phyloP scores from a whole-genome alignment of 805 yeast genomes.

The Jamesozyma spencerorum region DNA sequence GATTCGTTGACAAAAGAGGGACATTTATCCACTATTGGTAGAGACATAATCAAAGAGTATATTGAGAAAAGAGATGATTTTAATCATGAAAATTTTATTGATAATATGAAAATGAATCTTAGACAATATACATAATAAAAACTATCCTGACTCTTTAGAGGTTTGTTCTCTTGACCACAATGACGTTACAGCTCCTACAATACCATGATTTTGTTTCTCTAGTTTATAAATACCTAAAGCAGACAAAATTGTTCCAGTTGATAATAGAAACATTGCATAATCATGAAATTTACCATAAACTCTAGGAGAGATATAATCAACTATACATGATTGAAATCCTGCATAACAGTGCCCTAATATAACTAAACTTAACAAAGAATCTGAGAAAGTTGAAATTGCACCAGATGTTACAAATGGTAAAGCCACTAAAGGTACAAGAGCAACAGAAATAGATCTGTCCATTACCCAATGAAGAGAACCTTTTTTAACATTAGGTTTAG shows the following conservation, averaged over 20 bases:
- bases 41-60: constrained; percentile 52
- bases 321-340: constrained; percentile 88
- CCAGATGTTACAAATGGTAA: constrained; percentile 70
- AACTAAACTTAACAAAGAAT: constrained; percentile 56
- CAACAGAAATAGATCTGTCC: constrained; percentile 60
- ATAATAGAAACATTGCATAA: constrained; percentile 56
- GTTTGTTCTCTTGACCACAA: constrained; percentile 2
- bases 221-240: constrained; percentile 72
- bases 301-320: constrained; percentile 84
- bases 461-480: constrained; percentile 90
- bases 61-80: constrained; percentile 65
- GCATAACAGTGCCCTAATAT: constrained; percentile 69
- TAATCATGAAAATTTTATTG: constrained; percentile 32
- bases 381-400: constrained; percentile 55
- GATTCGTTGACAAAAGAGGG: constrained; percentile 77
- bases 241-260: constrained; percentile 62
- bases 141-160: too few relatives aligned
- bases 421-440: constrained; percentile 65
- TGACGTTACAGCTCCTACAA: constrained; percentile 36
- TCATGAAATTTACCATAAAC: constrained; percentile 72
- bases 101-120: constrained; percentile 19
- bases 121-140: constrained; percentile 9
- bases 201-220: constrained; percentile 72
- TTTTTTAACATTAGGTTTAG: constrained; percentile 51
- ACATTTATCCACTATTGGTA: constrained; percentile 57